Evolutionary conservation across 75 land plant genomes (phyloP).

Genomic region (Azolla pinnata): DNA sequence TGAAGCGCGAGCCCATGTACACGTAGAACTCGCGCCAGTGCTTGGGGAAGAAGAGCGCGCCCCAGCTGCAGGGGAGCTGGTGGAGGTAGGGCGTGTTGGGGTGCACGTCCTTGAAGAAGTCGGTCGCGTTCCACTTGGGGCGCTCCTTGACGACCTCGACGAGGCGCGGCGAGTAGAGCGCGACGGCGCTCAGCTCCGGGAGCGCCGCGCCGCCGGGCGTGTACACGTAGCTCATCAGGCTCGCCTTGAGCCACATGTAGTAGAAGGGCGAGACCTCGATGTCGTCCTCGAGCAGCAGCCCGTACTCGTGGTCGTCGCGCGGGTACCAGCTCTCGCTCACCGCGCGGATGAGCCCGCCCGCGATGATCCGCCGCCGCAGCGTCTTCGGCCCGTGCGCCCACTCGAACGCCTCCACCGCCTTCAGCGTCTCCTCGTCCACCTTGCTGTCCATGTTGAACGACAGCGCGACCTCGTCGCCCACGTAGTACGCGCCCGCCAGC

Average conservation of each 20-base stretch:
- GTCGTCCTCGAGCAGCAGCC: constrained; percentile 32
- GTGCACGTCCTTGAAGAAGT: constrained; percentile 25
- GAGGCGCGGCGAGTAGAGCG: constrained; percentile 38
- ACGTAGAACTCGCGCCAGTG: constrained; percentile 94
- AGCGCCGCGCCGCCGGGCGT: constrained; percentile 11
- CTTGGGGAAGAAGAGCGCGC: constrained; percentile 94
- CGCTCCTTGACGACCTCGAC: constrained; percentile 55
- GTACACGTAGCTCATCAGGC: constrained; percentile 26
- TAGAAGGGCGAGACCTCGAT: constrained; percentile 40
- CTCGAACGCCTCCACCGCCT: constrained; percentile 40
- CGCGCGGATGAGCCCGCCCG: constrained; percentile 33
- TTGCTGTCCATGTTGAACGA: constrained; percentile 96
- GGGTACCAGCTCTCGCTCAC: constrained; percentile 44
- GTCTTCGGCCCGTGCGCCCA: constrained; percentile 85
- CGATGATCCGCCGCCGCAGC: constrained; percentile 33
- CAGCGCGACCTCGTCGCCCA: constrained; percentile 71
- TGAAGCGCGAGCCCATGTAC: constrained; percentile 88
- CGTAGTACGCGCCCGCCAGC: constrained; percentile 57
- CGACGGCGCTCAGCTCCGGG: constrained; percentile 30
- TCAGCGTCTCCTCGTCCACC: constrained; percentile 71
- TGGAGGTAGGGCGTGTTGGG: constrained; percentile 82
- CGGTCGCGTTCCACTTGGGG: constrained; percentile 30
- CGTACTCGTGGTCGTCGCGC: constrained; percentile 25
- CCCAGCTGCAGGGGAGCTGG: constrained; percentile 98
- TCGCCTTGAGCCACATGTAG: constrained; percentile 39